A percentile compares a stretch with the other conserved stretches of the same genome.
Conservation (phyloP, 352 stramenopile species). For the Phytopythium delawarense region DNA sequence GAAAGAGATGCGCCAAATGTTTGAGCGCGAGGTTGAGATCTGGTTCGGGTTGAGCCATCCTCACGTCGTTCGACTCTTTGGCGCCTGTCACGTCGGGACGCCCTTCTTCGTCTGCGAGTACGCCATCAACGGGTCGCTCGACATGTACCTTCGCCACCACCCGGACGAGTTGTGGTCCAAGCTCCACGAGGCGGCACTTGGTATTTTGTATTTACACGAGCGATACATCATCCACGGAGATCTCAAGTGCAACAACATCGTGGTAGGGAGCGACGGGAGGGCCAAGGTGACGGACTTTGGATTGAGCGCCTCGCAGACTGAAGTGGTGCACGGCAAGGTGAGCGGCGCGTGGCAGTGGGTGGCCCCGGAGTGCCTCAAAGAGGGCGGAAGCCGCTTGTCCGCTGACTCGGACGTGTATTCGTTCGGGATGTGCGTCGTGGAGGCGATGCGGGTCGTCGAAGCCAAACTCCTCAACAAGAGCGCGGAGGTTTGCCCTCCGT, state of each 20-base stretch:
- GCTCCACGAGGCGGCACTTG: constrained; percentile 20
- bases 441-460: constrained; percentile 6
- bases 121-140: constrained; percentile 16
- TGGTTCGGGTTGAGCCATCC: constrained; percentile 15
- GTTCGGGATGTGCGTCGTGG: constrained; percentile 16
- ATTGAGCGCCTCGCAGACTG: constrained; percentile 7
- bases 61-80: constrained; percentile 17
- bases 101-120: constrained; percentile 24
- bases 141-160: constrained; percentile 14
- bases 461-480: background rate
- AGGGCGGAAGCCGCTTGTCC: background rate
- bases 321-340: background rate
- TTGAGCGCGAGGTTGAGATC: constrained; percentile 1
- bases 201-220: constrained; percentile 26
- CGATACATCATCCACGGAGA: constrained; percentile 28
- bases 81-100: constrained; percentile 13
- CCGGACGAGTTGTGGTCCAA: constrained; percentile 22
- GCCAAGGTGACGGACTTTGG: constrained; percentile 29
- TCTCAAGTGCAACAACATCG: constrained; percentile 31
- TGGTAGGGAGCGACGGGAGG: constrained; percentile 23
- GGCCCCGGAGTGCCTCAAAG: constrained; percentile 10
- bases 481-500: background rate
- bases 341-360: constrained; percentile 14
- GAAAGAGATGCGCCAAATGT: background rate
- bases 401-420: constrained; percentile 17